Percentiles rank a stretch among this genome's conserved stretches.
Evolutionary conservation across 305 asterid genomes (phyloP).

Genomic region (Withania somnifera): DNA sequence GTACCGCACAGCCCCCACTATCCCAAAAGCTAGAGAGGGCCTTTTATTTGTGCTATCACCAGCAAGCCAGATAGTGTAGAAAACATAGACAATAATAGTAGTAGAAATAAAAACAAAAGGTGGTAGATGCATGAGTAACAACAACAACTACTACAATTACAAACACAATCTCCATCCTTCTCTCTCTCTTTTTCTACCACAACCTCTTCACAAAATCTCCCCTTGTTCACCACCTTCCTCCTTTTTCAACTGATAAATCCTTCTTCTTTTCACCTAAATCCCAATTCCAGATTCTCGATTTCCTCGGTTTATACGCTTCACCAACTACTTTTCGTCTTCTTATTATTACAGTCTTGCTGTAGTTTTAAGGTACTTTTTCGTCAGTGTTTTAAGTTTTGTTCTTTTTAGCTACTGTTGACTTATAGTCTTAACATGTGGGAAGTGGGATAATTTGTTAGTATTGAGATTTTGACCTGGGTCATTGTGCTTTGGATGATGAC

Average conservation of each 20-base stretch:
- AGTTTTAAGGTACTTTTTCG: not conserved
- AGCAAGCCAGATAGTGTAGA: too few species aligned
- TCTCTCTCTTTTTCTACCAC: slow-evolving; percentile 25
- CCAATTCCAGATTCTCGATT: not conserved
- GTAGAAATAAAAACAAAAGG: slow-evolving; percentile 51
- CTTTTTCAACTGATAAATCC: not conserved
- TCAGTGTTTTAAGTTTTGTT: not conserved
- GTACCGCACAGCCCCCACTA: slow-evolving; percentile 4
- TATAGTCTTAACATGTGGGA: not conserved
- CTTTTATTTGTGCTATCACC: too few species aligned
- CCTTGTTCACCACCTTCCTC: slow-evolving; percentile 8
- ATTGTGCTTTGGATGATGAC: not conserved
- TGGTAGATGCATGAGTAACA: slow-evolving; percentile 78
- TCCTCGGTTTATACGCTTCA: slow-evolving; percentile 48
- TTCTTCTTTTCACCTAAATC: not conserved
- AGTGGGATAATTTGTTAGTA: not conserved
- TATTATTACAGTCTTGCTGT: not conserved
- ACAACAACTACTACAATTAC: slow-evolving; percentile 23
- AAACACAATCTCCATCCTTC: slow-evolving; percentile 5
- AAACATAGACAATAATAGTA: slow-evolving; percentile 39
- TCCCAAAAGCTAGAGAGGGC: too few species aligned
- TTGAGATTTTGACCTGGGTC: not conserved
- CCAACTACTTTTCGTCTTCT: slow-evolving; percentile 12
- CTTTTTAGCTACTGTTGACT: not conserved
- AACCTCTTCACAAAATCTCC: not conserved